Evolutionary conservation across 2,329 filamentous ascomycete genomes (phyloP).

Genomic region (Onygenales sp.): DNA sequence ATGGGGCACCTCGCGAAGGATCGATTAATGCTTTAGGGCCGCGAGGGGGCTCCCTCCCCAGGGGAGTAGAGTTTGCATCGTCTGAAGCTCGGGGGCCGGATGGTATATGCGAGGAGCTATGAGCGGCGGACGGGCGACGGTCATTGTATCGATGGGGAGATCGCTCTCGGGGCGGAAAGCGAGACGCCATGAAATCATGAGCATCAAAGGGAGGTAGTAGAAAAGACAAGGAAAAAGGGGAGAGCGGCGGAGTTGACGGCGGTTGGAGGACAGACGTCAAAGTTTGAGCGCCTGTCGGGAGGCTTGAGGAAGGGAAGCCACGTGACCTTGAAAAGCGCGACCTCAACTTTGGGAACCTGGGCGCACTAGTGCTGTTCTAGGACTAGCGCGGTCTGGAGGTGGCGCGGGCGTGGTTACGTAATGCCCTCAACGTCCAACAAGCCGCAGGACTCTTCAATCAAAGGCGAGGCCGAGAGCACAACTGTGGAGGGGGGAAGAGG

Average conservation of each 20-base stretch:
- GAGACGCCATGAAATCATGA: conserved; percentile 41
- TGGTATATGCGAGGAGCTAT: conserved; percentile 47
- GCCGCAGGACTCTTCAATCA: background rate
- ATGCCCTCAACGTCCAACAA: no score
- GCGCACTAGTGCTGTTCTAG: background rate
- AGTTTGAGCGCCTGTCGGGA: background rate
- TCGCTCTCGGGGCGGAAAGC: conserved; percentile 57
- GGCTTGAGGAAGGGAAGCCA: background rate
- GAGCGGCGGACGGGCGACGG: conserved; percentile 57
- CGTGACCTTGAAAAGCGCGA: background rate
- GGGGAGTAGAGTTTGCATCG: conserved; percentile 46
- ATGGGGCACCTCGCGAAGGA: conserved; percentile 40
- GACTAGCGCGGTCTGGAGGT: background rate
- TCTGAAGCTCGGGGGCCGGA: conserved; percentile 44
- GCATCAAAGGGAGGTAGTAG: conserved; percentile 9
- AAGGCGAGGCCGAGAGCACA: background rate
- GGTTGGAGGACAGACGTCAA: background rate
- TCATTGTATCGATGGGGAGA: conserved; percentile 64
- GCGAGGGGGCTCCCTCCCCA: conserved; percentile 62
- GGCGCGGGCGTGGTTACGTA: background rate
- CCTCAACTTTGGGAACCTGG: background rate
- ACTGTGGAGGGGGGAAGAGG: background rate
- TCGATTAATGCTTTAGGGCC: conserved; percentile 74
- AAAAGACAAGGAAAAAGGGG: background rate
- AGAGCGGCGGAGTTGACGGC: background rate